phyloP scores from a whole-genome alignment of 345 rosid genomes.

The Balakata baccata region DNA sequence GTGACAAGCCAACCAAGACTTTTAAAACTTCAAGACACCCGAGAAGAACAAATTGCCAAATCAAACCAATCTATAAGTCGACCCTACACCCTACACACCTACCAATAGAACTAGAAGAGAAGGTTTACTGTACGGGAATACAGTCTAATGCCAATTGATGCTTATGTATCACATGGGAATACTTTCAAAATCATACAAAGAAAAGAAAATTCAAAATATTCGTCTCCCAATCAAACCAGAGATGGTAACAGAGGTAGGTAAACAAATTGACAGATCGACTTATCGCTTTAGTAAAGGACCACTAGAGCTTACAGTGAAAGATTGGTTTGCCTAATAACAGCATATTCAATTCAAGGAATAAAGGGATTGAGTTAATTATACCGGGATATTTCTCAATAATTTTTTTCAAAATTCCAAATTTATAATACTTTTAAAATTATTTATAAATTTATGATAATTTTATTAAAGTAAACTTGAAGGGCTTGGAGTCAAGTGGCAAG shows the following conservation, averaged over 20 bases:
- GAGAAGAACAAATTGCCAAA: not conserved
- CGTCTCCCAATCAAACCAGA: too few relatives aligned
- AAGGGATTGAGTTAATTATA: slow-evolving; percentile 15
- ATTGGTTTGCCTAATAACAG: not conserved
- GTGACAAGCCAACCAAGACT: slow-evolving; percentile 3
- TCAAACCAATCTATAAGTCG: not conserved
- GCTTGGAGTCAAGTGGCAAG: too few relatives aligned
- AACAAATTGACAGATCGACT: too few relatives aligned
- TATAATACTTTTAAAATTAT: too few relatives aligned
- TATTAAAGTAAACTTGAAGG: too few relatives aligned
- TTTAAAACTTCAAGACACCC: not conserved
- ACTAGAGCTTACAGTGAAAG: not conserved
- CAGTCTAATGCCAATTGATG: not conserved
- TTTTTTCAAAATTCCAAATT: too few relatives aligned
- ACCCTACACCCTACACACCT: too few relatives aligned
- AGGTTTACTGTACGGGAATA: too few relatives aligned
- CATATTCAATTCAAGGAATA: not conserved
- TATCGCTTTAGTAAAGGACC: not conserved
- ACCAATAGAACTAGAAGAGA: too few relatives aligned
- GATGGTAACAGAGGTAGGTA: too few relatives aligned
- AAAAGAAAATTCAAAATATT: not conserved
- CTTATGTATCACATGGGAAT: not conserved
- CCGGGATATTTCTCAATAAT: too few relatives aligned
- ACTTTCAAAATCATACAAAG: not conserved
- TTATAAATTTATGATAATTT: too few relatives aligned